phyloP scores from a whole-genome alignment of 208 protist species.

The Leishmania guyanensis region DNA sequence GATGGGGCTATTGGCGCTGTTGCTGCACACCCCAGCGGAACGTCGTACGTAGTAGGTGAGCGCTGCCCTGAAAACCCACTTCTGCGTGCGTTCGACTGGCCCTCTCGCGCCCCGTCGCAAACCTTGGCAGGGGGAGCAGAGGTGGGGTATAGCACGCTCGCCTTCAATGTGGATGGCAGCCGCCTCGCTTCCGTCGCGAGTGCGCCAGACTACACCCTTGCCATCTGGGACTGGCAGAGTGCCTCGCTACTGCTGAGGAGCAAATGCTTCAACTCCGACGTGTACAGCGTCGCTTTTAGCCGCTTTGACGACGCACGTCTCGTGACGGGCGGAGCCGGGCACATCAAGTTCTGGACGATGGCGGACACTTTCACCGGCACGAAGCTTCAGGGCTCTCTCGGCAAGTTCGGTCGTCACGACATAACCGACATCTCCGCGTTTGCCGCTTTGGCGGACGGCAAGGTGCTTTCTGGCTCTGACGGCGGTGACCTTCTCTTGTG shows the following conservation, averaged over 20 bases:
- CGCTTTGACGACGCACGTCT: constrained; percentile 91
- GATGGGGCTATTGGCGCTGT: constrained; percentile 68
- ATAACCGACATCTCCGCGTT: constrained; percentile 96
- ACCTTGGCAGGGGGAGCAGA: constrained; percentile 83
- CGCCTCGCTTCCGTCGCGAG: constrained; percentile 95
- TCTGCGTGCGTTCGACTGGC: constrained; percentile 86
- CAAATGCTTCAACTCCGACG: constrained; percentile 97
- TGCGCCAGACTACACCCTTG: constrained; percentile 95
- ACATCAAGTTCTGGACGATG: constrained; percentile 99
- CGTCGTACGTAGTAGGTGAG: constrained; percentile 87
- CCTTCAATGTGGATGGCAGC: constrained; percentile 87
- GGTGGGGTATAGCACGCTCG: constrained; percentile 81
- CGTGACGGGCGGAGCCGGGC: constrained; percentile 93
- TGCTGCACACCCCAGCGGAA: constrained; percentile 65
- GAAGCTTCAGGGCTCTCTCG: constrained; percentile 96
- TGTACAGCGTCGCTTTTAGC: constrained; percentile 94
- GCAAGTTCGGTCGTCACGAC: constrained; percentile 98
- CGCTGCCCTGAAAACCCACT: constrained; percentile 56
- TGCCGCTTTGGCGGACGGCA: constrained; percentile 93
- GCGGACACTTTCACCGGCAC: constrained; percentile 98
- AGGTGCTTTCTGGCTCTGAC: constrained; percentile 96
- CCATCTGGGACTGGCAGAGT: constrained; percentile 95
- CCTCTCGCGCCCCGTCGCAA: constrained; percentile 48
- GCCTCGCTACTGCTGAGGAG: constrained; percentile 90
- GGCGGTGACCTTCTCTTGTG: constrained; percentile 95